Evolutionary conservation across 805 yeast species (phyloP).

Genomic region (Ogataea naganishii): DNA sequence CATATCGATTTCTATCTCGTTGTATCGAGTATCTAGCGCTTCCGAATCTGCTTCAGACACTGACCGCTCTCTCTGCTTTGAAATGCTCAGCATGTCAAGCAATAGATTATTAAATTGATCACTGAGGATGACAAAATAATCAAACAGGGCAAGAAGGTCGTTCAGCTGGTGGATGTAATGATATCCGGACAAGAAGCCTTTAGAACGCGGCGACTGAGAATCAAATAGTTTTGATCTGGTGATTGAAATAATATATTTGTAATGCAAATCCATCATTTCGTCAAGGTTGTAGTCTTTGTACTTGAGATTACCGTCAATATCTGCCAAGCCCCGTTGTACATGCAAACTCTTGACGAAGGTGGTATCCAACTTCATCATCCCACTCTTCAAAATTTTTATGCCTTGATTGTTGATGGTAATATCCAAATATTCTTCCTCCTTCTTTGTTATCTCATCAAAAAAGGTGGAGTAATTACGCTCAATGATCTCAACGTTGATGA

Average conservation of each 20-base stretch:
- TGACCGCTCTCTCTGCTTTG: slow-evolving; percentile 8
- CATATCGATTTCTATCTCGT: slow-evolving; percentile 17
- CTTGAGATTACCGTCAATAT: neutral
- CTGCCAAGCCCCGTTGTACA: neutral
- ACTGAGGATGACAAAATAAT: slow-evolving; percentile 29
- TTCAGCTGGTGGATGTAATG: slow-evolving; percentile 35
- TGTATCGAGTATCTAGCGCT: slow-evolving; percentile 13
- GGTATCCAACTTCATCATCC: slow-evolving; percentile 7
- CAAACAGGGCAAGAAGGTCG: slow-evolving; percentile 25
- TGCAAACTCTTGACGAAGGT: slow-evolving; percentile 2
- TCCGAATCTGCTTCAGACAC: slow-evolving; percentile 15
- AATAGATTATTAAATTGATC: slow-evolving; percentile 28
- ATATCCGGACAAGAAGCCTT: slow-evolving; percentile 28
- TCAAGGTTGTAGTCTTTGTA: slow-evolving; percentile 36
- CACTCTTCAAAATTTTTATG: slow-evolving; percentile 10
- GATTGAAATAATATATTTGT: slow-evolving; percentile 25
- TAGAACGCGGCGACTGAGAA: slow-evolving; percentile 13
- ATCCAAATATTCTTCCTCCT: slow-evolving; percentile 7
- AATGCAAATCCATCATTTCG: slow-evolving; percentile 32
- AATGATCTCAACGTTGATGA: slow-evolving; percentile 37
- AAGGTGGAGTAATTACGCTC: slow-evolving; percentile 26
- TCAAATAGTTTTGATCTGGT: slow-evolving; percentile 28
- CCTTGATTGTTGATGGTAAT: slow-evolving; percentile 7
- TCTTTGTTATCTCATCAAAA: slow-evolving; percentile 14
- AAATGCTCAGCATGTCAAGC: slow-evolving; percentile 18